Evolutionary conservation across 2,329 filamentous ascomycete species (phyloP).

Genomic region (Diaporthe ilicicola): DNA sequence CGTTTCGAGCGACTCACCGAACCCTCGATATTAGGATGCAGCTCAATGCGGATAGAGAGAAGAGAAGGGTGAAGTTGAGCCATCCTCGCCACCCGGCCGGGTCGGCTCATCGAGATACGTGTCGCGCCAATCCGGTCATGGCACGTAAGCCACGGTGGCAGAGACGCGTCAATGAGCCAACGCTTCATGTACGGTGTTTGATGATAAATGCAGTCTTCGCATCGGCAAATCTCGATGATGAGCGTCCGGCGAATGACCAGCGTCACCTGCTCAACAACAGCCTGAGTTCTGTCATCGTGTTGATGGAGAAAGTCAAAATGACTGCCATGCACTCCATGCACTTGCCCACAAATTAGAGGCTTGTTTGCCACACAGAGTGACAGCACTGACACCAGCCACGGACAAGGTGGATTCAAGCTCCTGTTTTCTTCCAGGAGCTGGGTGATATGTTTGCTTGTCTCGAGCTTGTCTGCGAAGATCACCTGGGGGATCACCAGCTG

Average conservation of each 20-base stretch:
- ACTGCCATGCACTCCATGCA: too few species aligned
- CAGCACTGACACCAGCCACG: conserved; percentile 7
- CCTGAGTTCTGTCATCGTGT: not conserved
- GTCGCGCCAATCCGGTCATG: conserved; percentile 11
- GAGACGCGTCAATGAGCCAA: conserved; percentile 15
- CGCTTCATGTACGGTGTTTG: not conserved
- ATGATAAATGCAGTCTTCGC: not conserved
- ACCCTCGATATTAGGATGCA: conserved; percentile 16
- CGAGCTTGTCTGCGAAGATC: not conserved
- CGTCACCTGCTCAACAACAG: not conserved
- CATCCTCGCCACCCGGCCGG: not conserved
- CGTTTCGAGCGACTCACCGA: conserved; percentile 1
- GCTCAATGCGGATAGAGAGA: not conserved
- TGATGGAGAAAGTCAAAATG: not conserved
- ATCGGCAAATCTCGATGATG: conserved; percentile 1
- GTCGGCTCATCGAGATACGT: conserved; percentile 4
- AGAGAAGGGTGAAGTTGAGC: not conserved
- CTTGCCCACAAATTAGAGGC: too few species aligned
- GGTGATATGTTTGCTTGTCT: not conserved
- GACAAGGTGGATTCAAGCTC: conserved; percentile 2
- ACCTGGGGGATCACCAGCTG: conserved; percentile 15
- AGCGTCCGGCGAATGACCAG: not conserved
- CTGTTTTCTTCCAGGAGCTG: conserved; percentile 2
- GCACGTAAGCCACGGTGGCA: conserved; percentile 9
- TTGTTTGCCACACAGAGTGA: not conserved